Evolutionary conservation across 2,329 filamentous ascomycete species (phyloP), one percentile per base, ranked within the genome.

Genomic region (Botrytis fragariae): DNA sequence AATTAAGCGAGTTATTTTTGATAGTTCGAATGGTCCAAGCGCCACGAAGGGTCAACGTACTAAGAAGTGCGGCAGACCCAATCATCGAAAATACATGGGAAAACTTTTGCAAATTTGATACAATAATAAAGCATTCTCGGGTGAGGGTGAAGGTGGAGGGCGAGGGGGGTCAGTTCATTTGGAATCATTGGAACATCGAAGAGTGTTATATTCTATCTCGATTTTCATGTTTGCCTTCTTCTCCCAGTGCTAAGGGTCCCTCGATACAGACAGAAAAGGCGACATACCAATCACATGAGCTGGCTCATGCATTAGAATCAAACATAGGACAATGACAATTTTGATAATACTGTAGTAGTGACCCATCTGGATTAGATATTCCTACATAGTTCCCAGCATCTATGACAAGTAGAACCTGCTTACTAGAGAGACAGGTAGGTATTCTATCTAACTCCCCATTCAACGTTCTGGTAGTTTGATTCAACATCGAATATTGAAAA

Each of bases 1-100:
- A 68, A 72, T 72, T 72, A 68, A 72, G 70, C 70, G 70, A 72
- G 70, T 45, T 42, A 22, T 22, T 42, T 57, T 68, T 57, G 20
- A 62, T 62, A n/a, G 60, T 62, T 37, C 7, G 2, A 39, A 20
- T 61, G 67, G 69, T 51, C 69, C 69, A 51, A 63, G 69, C 69
- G 69, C 16, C 4, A 6, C 32, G 35, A 64, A 64, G 44, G 67
- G 62, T 57, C 51, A 57, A 57, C 51, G 51, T 57, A 57, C 51
- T 48, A 29, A 29, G n/a, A 57, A 57, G 7, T 57, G 51, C n/a
- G n/a, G 51, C 14, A 57, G 8, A 29, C 7, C 51, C 51, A 57
- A 57, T 57, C 51, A 57, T 57, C 32, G 8, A 29, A 32, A 57
- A 32, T 57, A 4, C n/a, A 57, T 57, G 51, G 51, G 51, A 57